A percentile compares a stretch with the other conserved stretches of the same genome.
phyloP scores from a whole-genome alignment of 208 protist genomes.

The Acanthamoeba divionensis region DNA sequence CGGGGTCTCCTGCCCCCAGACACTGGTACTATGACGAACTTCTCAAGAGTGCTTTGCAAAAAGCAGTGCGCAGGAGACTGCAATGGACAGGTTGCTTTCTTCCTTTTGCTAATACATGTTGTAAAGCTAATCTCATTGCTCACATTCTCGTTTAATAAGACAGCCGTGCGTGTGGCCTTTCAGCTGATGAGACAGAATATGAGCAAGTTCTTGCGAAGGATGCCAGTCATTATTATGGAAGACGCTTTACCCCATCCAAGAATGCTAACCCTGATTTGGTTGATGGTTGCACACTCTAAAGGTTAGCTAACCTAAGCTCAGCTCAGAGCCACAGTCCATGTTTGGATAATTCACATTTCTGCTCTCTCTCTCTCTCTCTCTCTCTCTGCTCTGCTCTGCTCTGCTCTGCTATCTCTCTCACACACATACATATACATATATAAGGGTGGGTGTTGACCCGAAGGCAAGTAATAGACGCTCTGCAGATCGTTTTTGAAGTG shows the following conservation, averaged over 20 bases:
- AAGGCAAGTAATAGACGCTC: not conserved
- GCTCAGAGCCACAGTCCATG: too few species aligned
- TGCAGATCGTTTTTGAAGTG: not conserved
- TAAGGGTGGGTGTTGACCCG: not conserved
- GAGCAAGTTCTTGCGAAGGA: not conserved
- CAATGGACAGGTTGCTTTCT: not conserved
- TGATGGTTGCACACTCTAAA: conserved; percentile 39
- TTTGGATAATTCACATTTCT: too few species aligned
- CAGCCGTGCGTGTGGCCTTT: not conserved
- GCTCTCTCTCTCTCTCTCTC: too few species aligned
- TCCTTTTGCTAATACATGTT: not conserved
- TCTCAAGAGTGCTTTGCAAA: conserved; percentile 5
- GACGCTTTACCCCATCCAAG: not conserved
- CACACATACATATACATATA: not conserved
- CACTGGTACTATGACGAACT: conserved; percentile 40
- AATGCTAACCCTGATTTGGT: not conserved
- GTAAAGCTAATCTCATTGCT: not conserved
- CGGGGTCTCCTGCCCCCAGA: too few species aligned
- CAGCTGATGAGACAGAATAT: not conserved
- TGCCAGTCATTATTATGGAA: conserved; percentile 36
- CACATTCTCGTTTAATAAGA: not conserved
- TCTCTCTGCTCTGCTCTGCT: not conserved
- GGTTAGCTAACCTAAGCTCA: too few species aligned
- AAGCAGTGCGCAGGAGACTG: not conserved
- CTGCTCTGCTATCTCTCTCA: not conserved